phyloP scores from a whole-genome alignment of 108 stramenopile species.

The Epithemia pelagica region DNA sequence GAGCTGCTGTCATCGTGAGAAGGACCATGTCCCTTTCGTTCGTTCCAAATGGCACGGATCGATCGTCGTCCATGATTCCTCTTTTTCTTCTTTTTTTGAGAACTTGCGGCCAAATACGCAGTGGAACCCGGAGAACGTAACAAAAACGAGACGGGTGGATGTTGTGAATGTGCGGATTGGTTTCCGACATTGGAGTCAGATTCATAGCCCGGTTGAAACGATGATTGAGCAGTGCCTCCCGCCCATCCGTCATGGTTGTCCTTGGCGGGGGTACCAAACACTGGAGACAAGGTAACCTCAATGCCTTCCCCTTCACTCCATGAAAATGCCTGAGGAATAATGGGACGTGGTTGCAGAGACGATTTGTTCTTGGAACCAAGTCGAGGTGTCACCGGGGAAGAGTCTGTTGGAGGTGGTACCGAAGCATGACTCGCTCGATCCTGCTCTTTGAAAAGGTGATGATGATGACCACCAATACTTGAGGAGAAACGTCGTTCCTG shows the following conservation, averaged over 20 bases:
- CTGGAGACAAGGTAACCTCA: neutral
- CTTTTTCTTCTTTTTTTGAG: slow-evolving; percentile 1
- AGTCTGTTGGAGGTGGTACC: neutral
- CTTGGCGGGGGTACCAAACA: too few species aligned
- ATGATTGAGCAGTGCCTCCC: neutral
- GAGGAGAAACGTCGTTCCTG: neutral
- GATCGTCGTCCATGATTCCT: too few species aligned
- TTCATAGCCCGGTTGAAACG: neutral
- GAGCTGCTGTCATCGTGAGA: too few species aligned
- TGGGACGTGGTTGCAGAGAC: neutral
- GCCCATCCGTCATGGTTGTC: neutral
- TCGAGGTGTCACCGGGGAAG: neutral
- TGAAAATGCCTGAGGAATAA: neutral
- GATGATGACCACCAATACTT: neutral
- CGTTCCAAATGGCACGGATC: neutral
- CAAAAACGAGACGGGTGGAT: slow-evolving; percentile 20
- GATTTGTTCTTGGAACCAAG: neutral
- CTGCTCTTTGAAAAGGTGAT: neutral
- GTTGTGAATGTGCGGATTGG: neutral
- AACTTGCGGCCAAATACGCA: slow-evolving; percentile 2
- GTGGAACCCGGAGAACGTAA: slow-evolving; percentile 42
- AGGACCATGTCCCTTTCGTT: neutral
- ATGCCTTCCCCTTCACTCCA: slow-evolving; percentile 16
- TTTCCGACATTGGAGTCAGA: neutral
- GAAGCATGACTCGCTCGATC: neutral